phyloP scores from a whole-genome alignment of 805 yeast species.

The Naumovozyma baii region DNA sequence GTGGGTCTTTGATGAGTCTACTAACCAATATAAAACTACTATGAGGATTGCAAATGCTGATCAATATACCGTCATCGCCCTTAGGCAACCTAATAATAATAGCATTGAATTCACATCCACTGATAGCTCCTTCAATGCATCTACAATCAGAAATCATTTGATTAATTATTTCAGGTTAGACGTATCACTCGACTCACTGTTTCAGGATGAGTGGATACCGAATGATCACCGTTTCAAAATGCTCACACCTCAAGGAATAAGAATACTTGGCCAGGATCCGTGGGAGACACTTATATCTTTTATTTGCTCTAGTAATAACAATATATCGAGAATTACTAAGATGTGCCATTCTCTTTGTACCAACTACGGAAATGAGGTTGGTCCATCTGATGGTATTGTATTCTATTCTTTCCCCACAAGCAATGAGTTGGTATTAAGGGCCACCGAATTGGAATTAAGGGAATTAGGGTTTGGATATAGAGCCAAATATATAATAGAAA shows the following conservation, averaged over 20 bases:
- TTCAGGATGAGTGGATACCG: conserved; percentile 46
- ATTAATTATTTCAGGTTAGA: conserved; percentile 63
- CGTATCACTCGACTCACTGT: conserved; percentile 44
- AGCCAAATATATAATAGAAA: conserved; percentile 75
- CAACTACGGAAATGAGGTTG: conserved; percentile 58
- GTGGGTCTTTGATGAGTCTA: conserved; percentile 22
- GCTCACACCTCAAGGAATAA: conserved; percentile 46
- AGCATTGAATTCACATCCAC: conserved; percentile 44
- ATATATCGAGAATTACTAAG: conserved; percentile 82
- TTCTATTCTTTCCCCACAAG: conserved; percentile 74
- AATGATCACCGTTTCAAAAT: conserved; percentile 43
- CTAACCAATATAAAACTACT: conserved; percentile 17
- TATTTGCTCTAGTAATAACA: conserved; percentile 93
- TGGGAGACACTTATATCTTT: conserved; percentile 91
- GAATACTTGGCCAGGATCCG: conserved; percentile 88
- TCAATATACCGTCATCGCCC: conserved; percentile 48
- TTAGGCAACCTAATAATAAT: conserved; percentile 51
- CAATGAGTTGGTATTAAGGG: conserved; percentile 33
- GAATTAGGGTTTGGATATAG: conserved; percentile 73
- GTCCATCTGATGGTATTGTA: conserved; percentile 40
- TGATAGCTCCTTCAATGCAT: conserved; percentile 21
- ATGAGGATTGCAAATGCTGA: conserved; percentile 20
- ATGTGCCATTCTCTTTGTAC: conserved; percentile 78
- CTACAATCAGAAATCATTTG: conserved; percentile 37
- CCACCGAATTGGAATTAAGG: conserved; percentile 39